Percentiles rank a stretch among this genome's conserved stretches.
Conservation (phyloP, 768 basidiomycete genomes). For the Termitomyces sp. region DNA sequence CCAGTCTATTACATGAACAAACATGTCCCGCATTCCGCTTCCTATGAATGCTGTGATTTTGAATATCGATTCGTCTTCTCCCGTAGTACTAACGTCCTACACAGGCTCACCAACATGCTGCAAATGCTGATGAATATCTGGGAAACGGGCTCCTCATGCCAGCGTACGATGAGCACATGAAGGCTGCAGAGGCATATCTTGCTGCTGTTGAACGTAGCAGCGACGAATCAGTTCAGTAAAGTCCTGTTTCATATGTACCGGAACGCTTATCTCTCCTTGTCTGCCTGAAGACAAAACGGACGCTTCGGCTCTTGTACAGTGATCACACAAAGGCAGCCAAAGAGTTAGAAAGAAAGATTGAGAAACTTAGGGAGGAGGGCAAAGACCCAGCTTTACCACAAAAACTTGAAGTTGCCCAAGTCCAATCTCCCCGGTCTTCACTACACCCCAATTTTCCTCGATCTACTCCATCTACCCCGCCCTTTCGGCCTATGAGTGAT, state of each 20-base stretch:
- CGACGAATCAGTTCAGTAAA: conserved; percentile 61
- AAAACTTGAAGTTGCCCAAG: conserved; percentile 36
- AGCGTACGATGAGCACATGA: conserved; percentile 70
- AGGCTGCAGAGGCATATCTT: conserved; percentile 73
- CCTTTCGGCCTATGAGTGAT: conserved; percentile 45
- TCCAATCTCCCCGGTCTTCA: conserved; percentile 23
- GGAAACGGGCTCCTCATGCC: conserved; percentile 66
- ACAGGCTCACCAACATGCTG: conserved; percentile 81
- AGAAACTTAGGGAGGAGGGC: conserved; percentile 70
- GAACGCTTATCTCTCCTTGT: conserved; percentile 2
- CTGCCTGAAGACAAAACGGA: conserved; percentile 66
- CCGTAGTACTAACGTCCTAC: conserved; percentile 3
- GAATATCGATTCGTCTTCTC: neutral
- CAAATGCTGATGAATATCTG: conserved; percentile 72
- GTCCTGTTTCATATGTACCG: neutral
- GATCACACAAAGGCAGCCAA: conserved; percentile 70
- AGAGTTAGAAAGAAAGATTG: conserved; percentile 69
- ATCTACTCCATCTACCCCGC: conserved; percentile 45
- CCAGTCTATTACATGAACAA: conserved; percentile 3
- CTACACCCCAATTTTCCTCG: conserved; percentile 29
- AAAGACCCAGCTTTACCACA: conserved; percentile 76
- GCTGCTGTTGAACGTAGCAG: conserved; percentile 70
- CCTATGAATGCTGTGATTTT: conserved; percentile 50
- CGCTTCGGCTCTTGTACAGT: conserved; percentile 69
- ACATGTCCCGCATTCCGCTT: conserved; percentile 32